A percentile compares a stretch with the other conserved stretches of the same genome.
These are phyloP conservation scores for Vitis amurensis DNA, from an alignment of 164 flowering plant species.

Conservation along the genomic window DNA sequence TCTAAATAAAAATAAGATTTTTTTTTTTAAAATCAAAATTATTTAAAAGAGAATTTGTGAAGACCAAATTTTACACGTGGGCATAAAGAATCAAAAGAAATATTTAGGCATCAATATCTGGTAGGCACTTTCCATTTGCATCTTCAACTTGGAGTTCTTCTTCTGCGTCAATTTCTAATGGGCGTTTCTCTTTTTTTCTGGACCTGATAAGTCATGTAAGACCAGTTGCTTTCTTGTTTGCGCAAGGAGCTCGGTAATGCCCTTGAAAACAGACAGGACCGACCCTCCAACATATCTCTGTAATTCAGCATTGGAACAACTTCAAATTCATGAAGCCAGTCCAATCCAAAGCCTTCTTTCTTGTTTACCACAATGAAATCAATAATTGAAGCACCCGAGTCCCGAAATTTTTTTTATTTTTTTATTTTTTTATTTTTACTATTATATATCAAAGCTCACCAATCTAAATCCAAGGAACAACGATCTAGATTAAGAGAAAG, in stretches of 20 bases:
- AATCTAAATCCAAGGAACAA: conserved; percentile 15
- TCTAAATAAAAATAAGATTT: too few relatives aligned
- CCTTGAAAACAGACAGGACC: conserved; percentile 43
- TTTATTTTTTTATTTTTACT: background rate
- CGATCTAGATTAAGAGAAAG: conserved; percentile 8
- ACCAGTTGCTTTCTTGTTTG: conserved; percentile 39
- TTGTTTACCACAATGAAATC: background rate
- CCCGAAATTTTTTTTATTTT: background rate
- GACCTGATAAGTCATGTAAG: conserved; percentile 28
- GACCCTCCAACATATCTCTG: conserved; percentile 55
- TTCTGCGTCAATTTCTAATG: conserved; percentile 21
- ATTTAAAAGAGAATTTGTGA: too few relatives aligned
- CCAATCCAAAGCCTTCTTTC: conserved; percentile 1
- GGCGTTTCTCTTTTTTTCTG: conserved; percentile 32
- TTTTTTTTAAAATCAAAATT: too few relatives aligned
- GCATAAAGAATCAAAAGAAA: too few relatives aligned
- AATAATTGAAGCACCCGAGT: conserved; percentile 1
- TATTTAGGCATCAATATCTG: too few relatives aligned
- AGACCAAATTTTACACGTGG: too few relatives aligned
- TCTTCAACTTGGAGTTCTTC: too few relatives aligned
- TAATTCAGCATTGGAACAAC: background rate
- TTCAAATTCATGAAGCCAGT: conserved; percentile 4
- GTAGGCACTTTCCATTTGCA: too few relatives aligned
- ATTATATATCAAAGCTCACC: conserved; percentile 4
- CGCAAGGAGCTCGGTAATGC: conserved; percentile 34